phyloP scores from a whole-genome alignment of 257 asterid genomes.

The Jaltomata sinuosa region DNA sequence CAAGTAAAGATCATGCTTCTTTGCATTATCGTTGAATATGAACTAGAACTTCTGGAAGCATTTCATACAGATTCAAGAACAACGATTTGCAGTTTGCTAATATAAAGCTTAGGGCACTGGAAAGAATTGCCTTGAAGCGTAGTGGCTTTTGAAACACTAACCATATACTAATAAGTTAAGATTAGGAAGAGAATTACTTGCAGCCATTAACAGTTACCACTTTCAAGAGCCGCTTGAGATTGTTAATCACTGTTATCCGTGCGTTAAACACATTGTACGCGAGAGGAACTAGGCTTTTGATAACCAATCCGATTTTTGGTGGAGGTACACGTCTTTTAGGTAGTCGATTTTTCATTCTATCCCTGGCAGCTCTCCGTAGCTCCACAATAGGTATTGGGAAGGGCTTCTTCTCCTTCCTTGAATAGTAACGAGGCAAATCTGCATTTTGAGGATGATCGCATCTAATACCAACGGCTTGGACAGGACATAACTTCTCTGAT shows the following conservation, averaged over 20 bases:
- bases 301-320: slow-evolving; percentile 78
- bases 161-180: background rate
- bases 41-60: background rate
- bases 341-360: slow-evolving; percentile 61
- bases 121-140: background rate
- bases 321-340: slow-evolving; percentile 63
- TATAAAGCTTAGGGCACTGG: background rate
- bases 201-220: slow-evolving; percentile 77
- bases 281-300: slow-evolving; percentile 53
- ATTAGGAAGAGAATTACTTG: slow-evolving; percentile 53
- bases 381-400: slow-evolving; percentile 88
- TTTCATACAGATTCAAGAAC: background rate
- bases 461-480: slow-evolving; percentile 23
- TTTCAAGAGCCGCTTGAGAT: slow-evolving; percentile 83
- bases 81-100: background rate
- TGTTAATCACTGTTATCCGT: slow-evolving; percentile 61
- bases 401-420: slow-evolving; percentile 86
- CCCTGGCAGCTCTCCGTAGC: slow-evolving; percentile 81
- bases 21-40: background rate
- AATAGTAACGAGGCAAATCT: slow-evolving; percentile 82
- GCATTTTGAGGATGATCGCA: slow-evolving; percentile 77
- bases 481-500: slow-evolving; percentile 15
- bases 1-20: background rate
- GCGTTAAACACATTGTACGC: slow-evolving; percentile 75
- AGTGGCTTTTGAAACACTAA: background rate